These are phyloP conservation scores for Penicillium goetzii DNA, from an alignment of 495 filamentous ascomycete species.

Conservation along the genomic window DNA sequence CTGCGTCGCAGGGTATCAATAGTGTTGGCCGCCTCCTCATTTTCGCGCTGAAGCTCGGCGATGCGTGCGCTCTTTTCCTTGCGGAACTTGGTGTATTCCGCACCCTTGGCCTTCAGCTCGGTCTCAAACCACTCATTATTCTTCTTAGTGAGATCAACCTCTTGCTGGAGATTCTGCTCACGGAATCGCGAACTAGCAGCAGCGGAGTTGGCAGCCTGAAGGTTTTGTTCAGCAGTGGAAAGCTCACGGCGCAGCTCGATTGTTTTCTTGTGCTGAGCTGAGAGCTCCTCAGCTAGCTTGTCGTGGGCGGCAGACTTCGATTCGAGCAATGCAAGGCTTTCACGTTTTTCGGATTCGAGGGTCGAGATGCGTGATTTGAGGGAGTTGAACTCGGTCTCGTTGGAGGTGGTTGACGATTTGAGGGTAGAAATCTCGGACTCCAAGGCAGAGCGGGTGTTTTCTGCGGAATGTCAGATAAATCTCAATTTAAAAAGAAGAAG, in stretches of 20 bases:
- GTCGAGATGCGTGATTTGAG: slow-evolving; percentile 79
- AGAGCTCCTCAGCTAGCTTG: slow-evolving; percentile 80
- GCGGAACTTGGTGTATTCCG: slow-evolving; percentile 84
- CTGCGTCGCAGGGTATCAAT: slow-evolving; percentile 77
- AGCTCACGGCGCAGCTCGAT: slow-evolving; percentile 80
- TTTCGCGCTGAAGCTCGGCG: slow-evolving; percentile 81
- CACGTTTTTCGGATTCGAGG: slow-evolving; percentile 88
- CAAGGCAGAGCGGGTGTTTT: slow-evolving; percentile 64
- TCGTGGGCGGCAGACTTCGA: slow-evolving; percentile 88
- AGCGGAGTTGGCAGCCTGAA: slow-evolving; percentile 77
- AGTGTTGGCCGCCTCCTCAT: slow-evolving; percentile 77
- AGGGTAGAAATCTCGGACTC: slow-evolving; percentile 81
- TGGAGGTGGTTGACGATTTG: slow-evolving; percentile 74
- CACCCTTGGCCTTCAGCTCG: slow-evolving; percentile 85
- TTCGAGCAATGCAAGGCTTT: slow-evolving; percentile 84
- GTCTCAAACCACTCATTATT: slow-evolving; percentile 91
- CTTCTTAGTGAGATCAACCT: slow-evolving; percentile 80
- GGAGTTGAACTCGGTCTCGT: slow-evolving; percentile 73
- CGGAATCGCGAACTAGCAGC: slow-evolving; percentile 79
- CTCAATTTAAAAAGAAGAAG: neutral
- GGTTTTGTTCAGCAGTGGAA: slow-evolving; percentile 74
- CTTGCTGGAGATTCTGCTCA: slow-evolving; percentile 85
- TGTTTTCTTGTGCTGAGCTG: slow-evolving; percentile 83
- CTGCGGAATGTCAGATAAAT: slow-evolving; percentile 44
- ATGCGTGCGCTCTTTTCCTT: slow-evolving; percentile 92